Evolutionary conservation across 116 monocot genomes (phyloP).

Genomic region (Papilionanthe hybrid): DNA sequence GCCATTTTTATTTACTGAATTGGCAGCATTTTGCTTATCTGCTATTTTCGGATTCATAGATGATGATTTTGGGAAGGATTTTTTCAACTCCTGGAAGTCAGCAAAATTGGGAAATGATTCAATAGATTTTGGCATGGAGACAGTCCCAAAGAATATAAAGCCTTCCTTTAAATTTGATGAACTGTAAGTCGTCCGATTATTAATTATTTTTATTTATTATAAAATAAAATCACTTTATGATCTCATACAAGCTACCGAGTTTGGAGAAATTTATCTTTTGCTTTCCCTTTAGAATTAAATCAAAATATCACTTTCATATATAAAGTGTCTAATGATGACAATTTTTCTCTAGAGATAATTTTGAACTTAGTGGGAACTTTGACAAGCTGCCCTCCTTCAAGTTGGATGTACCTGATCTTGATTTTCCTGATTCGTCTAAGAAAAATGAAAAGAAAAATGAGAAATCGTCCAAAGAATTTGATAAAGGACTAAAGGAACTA

Average conservation of each 20-base stretch:
- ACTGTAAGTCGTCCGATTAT: slow-evolving; percentile 41
- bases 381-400: slow-evolving; percentile 74
- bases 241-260: neutral
- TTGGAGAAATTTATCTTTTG: neutral
- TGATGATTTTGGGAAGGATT: slow-evolving; percentile 34
- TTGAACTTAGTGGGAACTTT: slow-evolving; percentile 76
- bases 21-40: neutral
- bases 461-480: slow-evolving; percentile 29
- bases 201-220: neutral
- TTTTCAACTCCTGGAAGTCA: slow-evolving; percentile 30
- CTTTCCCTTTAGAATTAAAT: slow-evolving; percentile 1
- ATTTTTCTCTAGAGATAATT: slow-evolving; percentile 58
- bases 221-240: neutral
- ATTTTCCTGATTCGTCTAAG: slow-evolving; percentile 57
- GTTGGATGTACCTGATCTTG: slow-evolving; percentile 79
- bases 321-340: neutral
- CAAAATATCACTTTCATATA: neutral
- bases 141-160: slow-evolving; percentile 38
- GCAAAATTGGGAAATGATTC: slow-evolving; percentile 37
- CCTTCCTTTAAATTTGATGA: slow-evolving; percentile 65
- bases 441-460: slow-evolving; percentile 47
- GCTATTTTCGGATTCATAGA: slow-evolving; percentile 23
- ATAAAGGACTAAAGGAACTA: slow-evolving; percentile 25
- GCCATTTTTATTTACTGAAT: neutral
- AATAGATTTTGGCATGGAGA: slow-evolving; percentile 52